Evolutionary conservation across 2,329 filamentous ascomycete species (phyloP).

Genomic region (Colletotrichum sojae): DNA sequence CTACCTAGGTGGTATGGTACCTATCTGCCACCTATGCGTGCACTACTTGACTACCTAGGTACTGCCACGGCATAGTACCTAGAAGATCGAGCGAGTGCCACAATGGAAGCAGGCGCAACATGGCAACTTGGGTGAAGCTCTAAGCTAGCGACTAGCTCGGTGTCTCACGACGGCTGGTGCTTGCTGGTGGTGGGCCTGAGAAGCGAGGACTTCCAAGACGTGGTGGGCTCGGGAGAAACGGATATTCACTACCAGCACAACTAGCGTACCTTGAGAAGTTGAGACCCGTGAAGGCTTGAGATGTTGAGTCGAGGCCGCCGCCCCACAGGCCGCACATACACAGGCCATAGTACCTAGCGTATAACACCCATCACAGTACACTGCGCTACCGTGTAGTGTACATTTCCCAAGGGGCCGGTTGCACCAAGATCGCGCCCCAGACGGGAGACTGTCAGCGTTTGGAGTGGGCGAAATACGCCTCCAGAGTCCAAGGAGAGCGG

Average conservation of each 20-base stretch:
- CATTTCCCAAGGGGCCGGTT: constrained; percentile 37
- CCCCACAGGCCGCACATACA: constrained; percentile 22
- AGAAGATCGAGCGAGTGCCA: constrained; percentile 15
- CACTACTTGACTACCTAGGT: neutral
- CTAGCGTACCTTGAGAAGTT: neutral
- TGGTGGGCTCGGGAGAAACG: constrained; percentile 1
- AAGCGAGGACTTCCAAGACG: constrained; percentile 10
- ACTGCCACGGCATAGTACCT: too few species aligned
- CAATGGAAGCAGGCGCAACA: constrained; percentile 19
- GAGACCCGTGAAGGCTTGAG: neutral
- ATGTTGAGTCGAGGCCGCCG: neutral
- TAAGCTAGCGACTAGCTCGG: constrained; percentile 16
- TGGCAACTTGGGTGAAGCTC: constrained; percentile 13
- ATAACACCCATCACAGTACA: too few species aligned
- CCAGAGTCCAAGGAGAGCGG: constrained; percentile 3
- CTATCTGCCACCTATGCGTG: too few species aligned
- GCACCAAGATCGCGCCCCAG: constrained; percentile 33
- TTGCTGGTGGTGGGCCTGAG: constrained; percentile 21
- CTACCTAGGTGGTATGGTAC: too few species aligned
- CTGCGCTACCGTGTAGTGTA: too few species aligned
- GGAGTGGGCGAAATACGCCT: constrained; percentile 34
- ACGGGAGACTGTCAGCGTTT: constrained; percentile 10
- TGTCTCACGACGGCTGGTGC: constrained; percentile 27
- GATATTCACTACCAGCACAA: constrained; percentile 8
- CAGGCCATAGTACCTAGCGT: too few species aligned